Conservation (phyloP, 768 basidiomycete species). For the Suillus plorans region DNA sequence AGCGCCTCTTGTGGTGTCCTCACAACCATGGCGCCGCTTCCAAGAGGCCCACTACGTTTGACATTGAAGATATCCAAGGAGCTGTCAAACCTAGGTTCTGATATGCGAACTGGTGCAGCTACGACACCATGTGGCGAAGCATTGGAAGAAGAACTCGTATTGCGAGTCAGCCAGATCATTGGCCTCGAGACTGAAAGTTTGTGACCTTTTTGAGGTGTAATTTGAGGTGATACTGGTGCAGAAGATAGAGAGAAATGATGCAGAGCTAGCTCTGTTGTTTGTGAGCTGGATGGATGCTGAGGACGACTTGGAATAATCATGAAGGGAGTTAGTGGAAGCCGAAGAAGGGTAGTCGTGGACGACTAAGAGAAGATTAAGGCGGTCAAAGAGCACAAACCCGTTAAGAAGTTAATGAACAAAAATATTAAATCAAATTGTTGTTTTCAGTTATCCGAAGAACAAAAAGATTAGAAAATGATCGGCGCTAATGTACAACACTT, state of each 20-base stretch:
- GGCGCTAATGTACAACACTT: conserved; percentile 21
- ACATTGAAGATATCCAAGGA: conserved; percentile 30
- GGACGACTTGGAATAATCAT: conserved; percentile 27
- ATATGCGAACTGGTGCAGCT: conserved; percentile 40
- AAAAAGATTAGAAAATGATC: conserved; percentile 7
- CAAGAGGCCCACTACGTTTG: conserved; percentile 51
- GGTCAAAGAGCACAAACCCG: conserved; percentile 11
- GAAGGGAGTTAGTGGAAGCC: neutral
- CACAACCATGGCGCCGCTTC: conserved; percentile 74
- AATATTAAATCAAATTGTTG: neutral
- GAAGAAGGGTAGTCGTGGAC: conserved; percentile 2
- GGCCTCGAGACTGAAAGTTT: conserved; percentile 40
- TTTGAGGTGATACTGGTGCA: conserved; percentile 28
- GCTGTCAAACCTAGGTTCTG: conserved; percentile 41
- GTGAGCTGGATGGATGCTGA: conserved; percentile 19
- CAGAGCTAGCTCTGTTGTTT: conserved; percentile 30
- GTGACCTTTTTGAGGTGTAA: conserved; percentile 28
- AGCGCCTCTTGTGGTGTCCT: conserved; percentile 81
- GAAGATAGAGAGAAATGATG: conserved; percentile 13
- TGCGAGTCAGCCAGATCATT: conserved; percentile 44
- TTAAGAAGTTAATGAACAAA: conserved; percentile 24
- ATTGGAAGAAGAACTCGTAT: conserved; percentile 32
- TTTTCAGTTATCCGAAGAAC: conserved; percentile 8
- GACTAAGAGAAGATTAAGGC: neutral
- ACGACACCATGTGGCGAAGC: conserved; percentile 18